Base-by-base conservation (phyloP, 2,329 filamentous ascomycete species). In the Sphaerulina musiva region DNA sequence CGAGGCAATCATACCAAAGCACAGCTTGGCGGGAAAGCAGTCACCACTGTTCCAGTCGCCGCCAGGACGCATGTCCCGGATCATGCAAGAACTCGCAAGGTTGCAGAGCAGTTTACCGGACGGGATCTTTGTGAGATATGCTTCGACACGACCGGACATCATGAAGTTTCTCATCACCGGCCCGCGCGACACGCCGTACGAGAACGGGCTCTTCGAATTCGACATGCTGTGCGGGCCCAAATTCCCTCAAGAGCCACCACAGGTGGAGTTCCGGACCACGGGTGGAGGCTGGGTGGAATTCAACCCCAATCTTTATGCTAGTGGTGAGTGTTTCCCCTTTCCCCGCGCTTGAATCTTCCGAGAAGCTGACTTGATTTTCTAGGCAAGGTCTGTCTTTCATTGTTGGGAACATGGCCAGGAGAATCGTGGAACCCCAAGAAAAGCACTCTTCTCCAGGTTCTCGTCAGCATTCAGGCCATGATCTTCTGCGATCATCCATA, bases 301-400 rank as follows among this genome's bases (percentile, higher is more conserved):
- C 34, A 83, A 83, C 59, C 80, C 80, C 0, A 83, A 83, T 59
- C 67, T 83, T 2, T 82, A 82, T 61, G 76, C 80, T 50, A 73
- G 80, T 51, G 80, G 80, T 26, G 31, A 45, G 48, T 44, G 17
- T 10, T 26, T 29, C 26, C 26, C 26, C 26, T 29, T 29, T 29
- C 4, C 26, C 26, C 26, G 26, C 26, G 26, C 26, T 4, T 29
- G 26, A 29, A 29, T 29, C 14, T 17, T 17, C 14, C 14, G 26
- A 6, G 26, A 29, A 29, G 26, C 26, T 29, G 26, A 39, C 4
- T 38, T 6, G 40, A 43, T 9, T 32, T 9, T 7, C 34, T 31
- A 51, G 48, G 48, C n/a, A 80, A 77, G 59, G 79, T 82, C 23
- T 82, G 80, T 58, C 68, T 82, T 7, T 79, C 76, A 57, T 64